Percentiles rank a stretch among this genome's conserved stretches.
Evolutionary conservation across 805 yeast species (phyloP).

Genomic region (Lachancea sp.): DNA sequence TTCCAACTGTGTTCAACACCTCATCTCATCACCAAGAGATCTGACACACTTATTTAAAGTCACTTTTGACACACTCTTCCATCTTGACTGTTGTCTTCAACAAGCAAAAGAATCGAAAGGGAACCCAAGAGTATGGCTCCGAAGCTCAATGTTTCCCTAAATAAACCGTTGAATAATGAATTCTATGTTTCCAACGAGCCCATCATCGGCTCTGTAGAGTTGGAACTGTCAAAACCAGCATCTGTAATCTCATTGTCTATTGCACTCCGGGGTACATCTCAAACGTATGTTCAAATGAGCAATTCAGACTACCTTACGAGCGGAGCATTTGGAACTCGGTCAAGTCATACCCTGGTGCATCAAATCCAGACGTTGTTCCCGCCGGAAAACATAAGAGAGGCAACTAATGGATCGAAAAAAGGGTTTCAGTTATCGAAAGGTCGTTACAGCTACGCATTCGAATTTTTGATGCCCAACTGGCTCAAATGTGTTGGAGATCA

Average conservation of each 20-base stretch:
- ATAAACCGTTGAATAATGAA: slow-evolving; percentile 27
- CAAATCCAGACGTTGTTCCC: slow-evolving; percentile 23
- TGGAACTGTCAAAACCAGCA: slow-evolving; percentile 21
- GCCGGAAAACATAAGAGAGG: slow-evolving; percentile 30
- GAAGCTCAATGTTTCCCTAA: slow-evolving; percentile 15
- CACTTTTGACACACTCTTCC: not conserved
- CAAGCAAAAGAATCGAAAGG: not conserved
- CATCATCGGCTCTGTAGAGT: slow-evolving; percentile 24
- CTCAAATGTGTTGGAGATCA: slow-evolving; percentile 26
- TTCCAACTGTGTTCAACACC: not conserved
- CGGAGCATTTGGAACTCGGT: slow-evolving; percentile 13
- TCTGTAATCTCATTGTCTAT: slow-evolving; percentile 37
- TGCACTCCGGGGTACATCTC: slow-evolving; percentile 42
- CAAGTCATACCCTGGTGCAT: slow-evolving; percentile 21
- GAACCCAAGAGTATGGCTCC: slow-evolving; percentile 17
- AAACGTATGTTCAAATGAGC: slow-evolving; percentile 22
- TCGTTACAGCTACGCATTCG: slow-evolving; percentile 21
- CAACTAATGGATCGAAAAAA: slow-evolving; percentile 23
- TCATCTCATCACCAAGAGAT: not conserved
- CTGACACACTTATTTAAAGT: not conserved
- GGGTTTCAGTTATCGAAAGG: slow-evolving; percentile 28
- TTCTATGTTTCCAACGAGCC: slow-evolving; percentile 26
- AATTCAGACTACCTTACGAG: not conserved
- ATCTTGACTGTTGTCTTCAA: not conserved
- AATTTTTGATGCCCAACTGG: slow-evolving; percentile 22